A percentile compares a stretch with the other conserved stretches of the same genome.
These are phyloP conservation scores for Boletus semigastroideus DNA, from an alignment of 1,284 basidiomycete genomes.

Conservation along the genomic window DNA sequence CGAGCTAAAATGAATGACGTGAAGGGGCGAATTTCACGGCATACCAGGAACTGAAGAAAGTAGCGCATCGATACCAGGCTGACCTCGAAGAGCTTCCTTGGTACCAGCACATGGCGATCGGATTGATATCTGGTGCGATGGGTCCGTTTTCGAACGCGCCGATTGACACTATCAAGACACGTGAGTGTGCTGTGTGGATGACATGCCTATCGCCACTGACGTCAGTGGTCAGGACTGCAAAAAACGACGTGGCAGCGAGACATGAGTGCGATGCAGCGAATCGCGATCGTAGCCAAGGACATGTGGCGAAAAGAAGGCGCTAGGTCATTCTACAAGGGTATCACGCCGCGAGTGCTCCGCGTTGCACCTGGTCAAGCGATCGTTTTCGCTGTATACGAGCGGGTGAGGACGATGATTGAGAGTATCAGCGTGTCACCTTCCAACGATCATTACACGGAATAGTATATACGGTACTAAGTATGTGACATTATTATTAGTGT, in stretches of 20 bases:
- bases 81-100: constrained; percentile 77
- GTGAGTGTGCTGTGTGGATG: constrained; percentile 48
- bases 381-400: constrained; percentile 90
- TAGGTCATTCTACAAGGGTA: constrained; percentile 93
- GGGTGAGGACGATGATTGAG: constrained; percentile 76
- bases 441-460: constrained; percentile 66
- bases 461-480: too few species aligned
- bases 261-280: constrained; percentile 75
- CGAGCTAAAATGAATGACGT: background rate
- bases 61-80: constrained; percentile 78
- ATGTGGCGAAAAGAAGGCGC: constrained; percentile 95
- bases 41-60: constrained; percentile 94
- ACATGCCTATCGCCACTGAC: constrained; percentile 15
- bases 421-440: constrained; percentile 56
- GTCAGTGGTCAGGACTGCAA: constrained; percentile 64
- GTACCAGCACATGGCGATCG: constrained; percentile 93
- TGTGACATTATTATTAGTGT: constrained; percentile 32
- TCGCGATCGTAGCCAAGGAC: constrained; percentile 78
- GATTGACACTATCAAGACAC: constrained; percentile 97
- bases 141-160: constrained; percentile 97
- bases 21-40: constrained; percentile 96
- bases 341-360: constrained; percentile 93
- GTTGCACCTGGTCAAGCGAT: constrained; percentile 95
- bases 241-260: constrained; percentile 80
- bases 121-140: constrained; percentile 95